Evolutionary conservation across 2,329 filamentous ascomycete species (phyloP), one percentile per base, ranked within the genome.

Genomic region (Periconia macrospinosa): DNA sequence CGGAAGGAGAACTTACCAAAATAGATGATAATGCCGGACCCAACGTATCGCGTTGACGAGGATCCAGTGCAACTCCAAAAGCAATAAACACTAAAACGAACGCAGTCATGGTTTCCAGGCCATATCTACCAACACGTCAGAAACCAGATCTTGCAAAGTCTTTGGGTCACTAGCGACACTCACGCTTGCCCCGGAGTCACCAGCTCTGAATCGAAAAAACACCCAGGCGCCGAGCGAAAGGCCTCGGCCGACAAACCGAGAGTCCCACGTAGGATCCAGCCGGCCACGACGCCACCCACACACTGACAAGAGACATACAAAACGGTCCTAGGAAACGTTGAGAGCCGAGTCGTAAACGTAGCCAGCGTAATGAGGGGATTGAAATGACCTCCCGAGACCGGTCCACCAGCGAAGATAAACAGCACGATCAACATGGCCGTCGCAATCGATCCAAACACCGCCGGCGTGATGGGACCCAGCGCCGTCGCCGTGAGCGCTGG

Each of bases 331-430:
- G 81, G 75, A 13, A 83, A 70, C 1, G 79, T 78, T 18, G 78
- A 78, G 13, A 83, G 68, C 0, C 80, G 76, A 1, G 78, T 75
- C 20, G 81, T 77, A 54, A 84, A 78, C 2, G 81, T 81, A 2
- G 78, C 75, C 45, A 83, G 75, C 0, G 81, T 83, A 54, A 84
- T 82, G 30, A 78, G 68, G 1, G 81, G 81, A 57, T 81, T 84
- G 51, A 84, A 66, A 59, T 84, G 81, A 1, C 78, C 81, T 40
- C 81, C 63, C 2, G 77, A 79, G 0, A 78, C 76, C 0, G 80
- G 76, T 5, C 74, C 77, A 14, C 78, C 77, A 9, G 76, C 76
- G 57, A 78, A 82, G 45, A 83, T 81, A 60, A 83, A 78, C 1
- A 81, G 60, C 1, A 79, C 66, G 15, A 82, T 66, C 45, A 79